Percentiles rank a stretch among this genome's conserved stretches.
Evolutionary conservation across 1,284 basidiomycete genomes (phyloP).

Genomic region (Boletus semigastroideus): DNA sequence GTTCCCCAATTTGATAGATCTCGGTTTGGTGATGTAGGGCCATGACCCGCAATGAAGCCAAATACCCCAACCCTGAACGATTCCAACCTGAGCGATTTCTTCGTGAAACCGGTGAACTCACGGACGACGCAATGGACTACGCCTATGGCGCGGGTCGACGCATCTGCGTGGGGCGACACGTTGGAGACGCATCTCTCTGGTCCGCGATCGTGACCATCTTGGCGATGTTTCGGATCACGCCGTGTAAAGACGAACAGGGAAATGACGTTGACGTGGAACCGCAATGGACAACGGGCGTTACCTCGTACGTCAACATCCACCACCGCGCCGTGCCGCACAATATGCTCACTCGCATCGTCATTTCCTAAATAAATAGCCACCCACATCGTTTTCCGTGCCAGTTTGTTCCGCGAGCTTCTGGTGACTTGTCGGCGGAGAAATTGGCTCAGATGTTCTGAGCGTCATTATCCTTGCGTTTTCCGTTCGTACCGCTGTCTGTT

Average conservation of each 20-base stretch:
- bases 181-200: slow-evolving; percentile 44
- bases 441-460: slow-evolving; percentile 15
- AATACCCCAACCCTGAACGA: slow-evolving; percentile 31
- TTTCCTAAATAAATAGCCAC: slow-evolving; percentile 15
- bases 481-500: background rate
- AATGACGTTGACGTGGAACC: slow-evolving; percentile 34
- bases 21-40: slow-evolving; percentile 14
- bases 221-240: slow-evolving; percentile 37
- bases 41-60: slow-evolving; percentile 27
- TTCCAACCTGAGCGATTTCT: slow-evolving; percentile 37
- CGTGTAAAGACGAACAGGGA: slow-evolving; percentile 33
- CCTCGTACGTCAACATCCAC: slow-evolving; percentile 22
- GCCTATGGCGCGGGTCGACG: slow-evolving; percentile 43
- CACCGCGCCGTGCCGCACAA: too few relatives aligned
- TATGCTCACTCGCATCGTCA: background rate
- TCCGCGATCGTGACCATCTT: slow-evolving; percentile 44
- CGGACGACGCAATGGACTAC: slow-evolving; percentile 36
- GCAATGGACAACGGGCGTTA: slow-evolving; percentile 26
- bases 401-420: slow-evolving; percentile 22
- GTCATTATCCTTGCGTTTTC: background rate
- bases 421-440: slow-evolving; percentile 19
- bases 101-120: slow-evolving; percentile 19
- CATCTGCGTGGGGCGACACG: slow-evolving; percentile 44
- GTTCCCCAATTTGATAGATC: too few relatives aligned
- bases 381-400: slow-evolving; percentile 27